These are phyloP conservation scores for Claviceps sp. DNA, from an alignment of 2,329 filamentous ascomycete species.

Conservation along the genomic window DNA sequence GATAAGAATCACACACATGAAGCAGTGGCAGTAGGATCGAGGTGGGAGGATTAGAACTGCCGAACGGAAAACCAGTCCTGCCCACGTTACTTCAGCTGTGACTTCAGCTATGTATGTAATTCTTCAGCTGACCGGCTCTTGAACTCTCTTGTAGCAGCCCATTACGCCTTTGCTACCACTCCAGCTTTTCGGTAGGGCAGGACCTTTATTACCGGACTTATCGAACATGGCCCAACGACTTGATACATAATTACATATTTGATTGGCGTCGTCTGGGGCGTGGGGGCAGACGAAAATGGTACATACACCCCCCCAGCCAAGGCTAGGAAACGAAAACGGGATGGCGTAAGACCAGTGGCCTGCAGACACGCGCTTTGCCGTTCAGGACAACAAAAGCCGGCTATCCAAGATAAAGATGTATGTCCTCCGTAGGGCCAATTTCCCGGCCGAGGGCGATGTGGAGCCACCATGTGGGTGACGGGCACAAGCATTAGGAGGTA, in stretches of 20 bases:
- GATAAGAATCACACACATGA: not conserved
- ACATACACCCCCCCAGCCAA: not conserved
- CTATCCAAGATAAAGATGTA: not conserved
- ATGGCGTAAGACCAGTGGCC: conserved; percentile 1
- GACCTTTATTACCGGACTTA: not conserved
- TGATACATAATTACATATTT: not conserved
- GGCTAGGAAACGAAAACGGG: not conserved
- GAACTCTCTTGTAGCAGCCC: not conserved
- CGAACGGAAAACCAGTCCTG: not conserved
- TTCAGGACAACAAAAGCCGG: not conserved
- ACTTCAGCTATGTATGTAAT: too few relatives aligned
- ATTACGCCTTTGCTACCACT: not conserved
- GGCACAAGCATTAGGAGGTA: conserved; percentile 1
- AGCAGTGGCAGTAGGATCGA: not conserved
- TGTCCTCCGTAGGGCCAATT: conserved; percentile 9
- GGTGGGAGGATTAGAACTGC: not conserved
- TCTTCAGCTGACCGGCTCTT: not conserved
- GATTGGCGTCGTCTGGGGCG: conserved; percentile 2
- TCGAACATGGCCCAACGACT: not conserved
- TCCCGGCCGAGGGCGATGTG: conserved; percentile 9
- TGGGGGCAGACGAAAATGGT: conserved; percentile 3
- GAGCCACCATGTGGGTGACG: conserved; percentile 8
- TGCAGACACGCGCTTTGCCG: not conserved
- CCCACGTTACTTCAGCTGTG: not conserved
- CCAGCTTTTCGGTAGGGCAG: not conserved